These are phyloP conservation scores for Pichia nanzhaoensis DNA, from an alignment of 805 yeast species.

Conservation along the genomic window DNA sequence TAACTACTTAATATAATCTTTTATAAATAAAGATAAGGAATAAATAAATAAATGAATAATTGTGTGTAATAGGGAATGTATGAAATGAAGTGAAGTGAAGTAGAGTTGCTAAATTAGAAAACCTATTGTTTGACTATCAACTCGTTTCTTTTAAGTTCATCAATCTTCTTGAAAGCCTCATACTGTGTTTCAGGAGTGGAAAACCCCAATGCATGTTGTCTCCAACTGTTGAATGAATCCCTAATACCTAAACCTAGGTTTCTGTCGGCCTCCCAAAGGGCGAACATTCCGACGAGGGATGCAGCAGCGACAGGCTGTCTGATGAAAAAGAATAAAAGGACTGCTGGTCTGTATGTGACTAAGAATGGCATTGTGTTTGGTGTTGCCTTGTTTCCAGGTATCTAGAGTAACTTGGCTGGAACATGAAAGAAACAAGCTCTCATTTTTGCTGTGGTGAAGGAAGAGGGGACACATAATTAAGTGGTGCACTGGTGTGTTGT, in stretches of 20 bases:
- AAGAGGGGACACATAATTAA: background rate
- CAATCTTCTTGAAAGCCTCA: slow-evolving; percentile 28
- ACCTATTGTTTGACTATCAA: slow-evolving; percentile 2
- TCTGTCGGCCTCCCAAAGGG: slow-evolving; percentile 33
- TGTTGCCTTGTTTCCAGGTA: background rate
- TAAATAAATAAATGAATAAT: slow-evolving; percentile 1
- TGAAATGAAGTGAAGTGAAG: background rate
- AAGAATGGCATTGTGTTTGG: slow-evolving; percentile 18
- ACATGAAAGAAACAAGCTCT: no score
- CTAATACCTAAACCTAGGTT: slow-evolving; percentile 28
- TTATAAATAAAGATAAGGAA: background rate
- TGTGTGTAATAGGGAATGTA: background rate
- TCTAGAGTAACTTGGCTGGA: no score
- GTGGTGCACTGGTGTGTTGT: background rate
- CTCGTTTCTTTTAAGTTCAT: slow-evolving; percentile 26
- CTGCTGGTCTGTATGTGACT: slow-evolving; percentile 32
- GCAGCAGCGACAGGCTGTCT: slow-evolving; percentile 35
- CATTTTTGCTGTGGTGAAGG: background rate
- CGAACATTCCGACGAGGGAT: slow-evolving; percentile 26
- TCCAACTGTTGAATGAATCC: slow-evolving; percentile 21
- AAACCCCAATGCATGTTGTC: slow-evolving; percentile 28
- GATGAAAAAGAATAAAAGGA: slow-evolving; percentile 30
- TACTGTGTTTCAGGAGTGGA: slow-evolving; percentile 28
- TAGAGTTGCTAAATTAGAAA: background rate
- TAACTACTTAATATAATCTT: no score